Evolutionary conservation across 371 early-diverging fungal genomes (phyloP), one percentile per base, ranked within the genome.

Genomic region (Mucor lusitanicus): DNA sequence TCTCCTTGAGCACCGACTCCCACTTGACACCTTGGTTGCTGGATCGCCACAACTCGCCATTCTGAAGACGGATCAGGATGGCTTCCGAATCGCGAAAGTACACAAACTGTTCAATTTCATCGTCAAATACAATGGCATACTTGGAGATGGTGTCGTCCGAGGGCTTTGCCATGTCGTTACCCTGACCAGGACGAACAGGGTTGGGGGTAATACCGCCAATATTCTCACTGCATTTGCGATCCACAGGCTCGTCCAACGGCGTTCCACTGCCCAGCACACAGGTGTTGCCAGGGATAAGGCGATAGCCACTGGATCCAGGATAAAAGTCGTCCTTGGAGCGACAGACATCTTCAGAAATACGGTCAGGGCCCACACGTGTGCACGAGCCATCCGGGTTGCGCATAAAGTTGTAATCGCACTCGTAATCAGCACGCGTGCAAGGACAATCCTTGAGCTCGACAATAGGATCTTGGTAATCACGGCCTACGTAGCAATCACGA

Each of bases 401-500:
- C 17, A 85, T 85, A 76, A 89, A 96, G 71, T 92, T 90, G 70
- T 87, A 91, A 74, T 96, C 96, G 74, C 99, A 98, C 80, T 97
- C 97, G 70, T 87, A 97, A 76, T 98, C 98, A 27, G 85, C 85
- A 39, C 84, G 85, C 0, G 91, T 83, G 77, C 99, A 98, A 17
- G 79, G 74, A 66, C 99, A 98, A 62, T 80, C 72, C 33, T 87
- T 82, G 23, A 80, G 68, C 23, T 80, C 86, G 27, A 83, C 73
- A 6, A 67, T 65, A 19, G 91, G 79, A 11, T 88, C 84, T 48
- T 86, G 76, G 67, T 85, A 90, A 46, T 90, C 83, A 12, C 79
- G 77, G 0, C 92, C 94, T 53, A 97, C 86, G 59, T 87, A 87
- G 75, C 98, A 98, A 17, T 90, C 79, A 2, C 94, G 90, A 50